Base-by-base conservation (phyloP, 2,329 filamentous ascomycete species). In the Clonostachys chloroleuca region DNA sequence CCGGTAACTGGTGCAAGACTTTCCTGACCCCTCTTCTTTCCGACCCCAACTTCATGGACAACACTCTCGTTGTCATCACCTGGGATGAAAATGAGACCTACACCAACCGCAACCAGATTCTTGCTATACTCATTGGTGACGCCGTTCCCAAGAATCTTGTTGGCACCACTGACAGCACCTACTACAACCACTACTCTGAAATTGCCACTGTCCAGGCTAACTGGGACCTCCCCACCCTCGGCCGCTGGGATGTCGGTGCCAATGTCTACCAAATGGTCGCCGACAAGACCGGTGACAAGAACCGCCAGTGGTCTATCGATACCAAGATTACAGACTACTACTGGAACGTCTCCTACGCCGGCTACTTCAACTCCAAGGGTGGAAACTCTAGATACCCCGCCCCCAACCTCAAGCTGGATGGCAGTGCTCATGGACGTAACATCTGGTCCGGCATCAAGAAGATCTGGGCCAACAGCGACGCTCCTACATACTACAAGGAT, bases 71-170 rank as follows among this genome's bases (percentile, higher is more conserved):
- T 10, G 70, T 92, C 6, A 65, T 94, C 50, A 92, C 83, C 10
- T 94, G 90, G 58, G 89, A 94, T 53, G 89, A 94, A 69, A 87
- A 84, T 62, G 80, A 85, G 56, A 82, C 78, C 10, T 90, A 91
- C 66, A 64, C 72, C 6, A 67, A 72, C 24, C 77, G 79, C 55
- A 94, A 94, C 75, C 74, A 75, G 39, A 77, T 94, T 45, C 78
- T 89, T 50, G 80, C 73, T 52, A 75, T 94, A 53, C 76, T 94
- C 0, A 69, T 94, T 4, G 89, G 89, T 14, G 87, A 87, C 49
- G 84, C 83, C n/a, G 66, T 95, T 3, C 86, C 87, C 12, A 45
- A 70, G 5, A 45, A 77, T n/a, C 75, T 87, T 2, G 68, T 81
- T 40, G 86, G 86, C 47, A 89, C 86, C 20, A 81, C 72, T 3